Percentiles rank a stretch among this genome's conserved stretches.
Evolutionary conservation across 441 rosid species (phyloP).

Genomic region (Corymbia citriodora): DNA sequence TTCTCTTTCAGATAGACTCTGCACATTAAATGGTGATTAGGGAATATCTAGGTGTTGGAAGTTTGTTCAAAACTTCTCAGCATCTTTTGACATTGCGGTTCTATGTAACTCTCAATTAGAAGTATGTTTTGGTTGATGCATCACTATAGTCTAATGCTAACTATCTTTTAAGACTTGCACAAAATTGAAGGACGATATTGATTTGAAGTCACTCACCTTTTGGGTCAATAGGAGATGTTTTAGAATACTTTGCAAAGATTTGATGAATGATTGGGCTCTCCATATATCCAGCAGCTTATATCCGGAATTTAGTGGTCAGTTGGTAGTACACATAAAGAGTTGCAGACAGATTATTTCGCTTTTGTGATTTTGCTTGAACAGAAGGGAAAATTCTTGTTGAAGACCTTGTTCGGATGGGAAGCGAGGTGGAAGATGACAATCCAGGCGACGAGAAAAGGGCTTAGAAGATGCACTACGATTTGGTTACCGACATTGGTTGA

Average conservation of each 20-base stretch:
- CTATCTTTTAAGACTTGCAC: background rate
- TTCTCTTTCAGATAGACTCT: background rate
- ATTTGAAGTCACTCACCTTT: background rate
- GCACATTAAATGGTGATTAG: background rate
- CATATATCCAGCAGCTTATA: background rate
- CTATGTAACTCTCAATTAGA: background rate
- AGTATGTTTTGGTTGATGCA: background rate
- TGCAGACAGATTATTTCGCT: background rate
- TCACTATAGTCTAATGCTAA: background rate
- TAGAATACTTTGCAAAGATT: background rate
- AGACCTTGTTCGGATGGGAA: slow-evolving; percentile 52
- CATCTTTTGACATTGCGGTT: background rate
- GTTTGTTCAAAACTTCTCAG: background rate
- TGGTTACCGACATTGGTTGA: background rate
- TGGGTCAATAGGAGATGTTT: background rate
- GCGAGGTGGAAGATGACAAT: slow-evolving; percentile 43
- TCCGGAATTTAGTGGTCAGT: background rate
- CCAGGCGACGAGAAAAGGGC: slow-evolving; percentile 25
- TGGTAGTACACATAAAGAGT: background rate
- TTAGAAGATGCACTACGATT: background rate
- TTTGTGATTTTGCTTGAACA: slow-evolving; percentile 13
- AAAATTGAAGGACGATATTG: background rate
- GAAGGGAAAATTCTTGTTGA: slow-evolving; percentile 61
- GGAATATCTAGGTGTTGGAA: background rate
- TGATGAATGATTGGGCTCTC: background rate